Conservation (phyloP, 257 asterid species). For the Leonotis leonurus region DNA sequence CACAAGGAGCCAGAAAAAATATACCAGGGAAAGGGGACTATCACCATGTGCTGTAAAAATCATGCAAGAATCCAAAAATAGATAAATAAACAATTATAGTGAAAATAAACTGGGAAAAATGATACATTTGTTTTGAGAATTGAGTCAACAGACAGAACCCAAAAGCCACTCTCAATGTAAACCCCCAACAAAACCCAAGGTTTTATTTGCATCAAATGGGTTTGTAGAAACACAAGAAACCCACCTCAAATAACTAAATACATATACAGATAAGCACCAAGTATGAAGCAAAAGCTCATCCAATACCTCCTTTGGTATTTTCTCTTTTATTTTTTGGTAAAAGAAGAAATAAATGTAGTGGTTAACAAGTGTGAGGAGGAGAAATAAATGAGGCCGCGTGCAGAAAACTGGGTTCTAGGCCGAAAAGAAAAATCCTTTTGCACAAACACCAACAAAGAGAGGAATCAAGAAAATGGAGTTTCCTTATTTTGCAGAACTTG, state of each 20-base stretch:
- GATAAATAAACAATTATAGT: neutral
- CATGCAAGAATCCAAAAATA: conserved; percentile 18
- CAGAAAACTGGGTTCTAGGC: conserved; percentile 14
- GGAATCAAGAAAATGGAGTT: conserved; percentile 20
- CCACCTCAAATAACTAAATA: conserved; percentile 21
- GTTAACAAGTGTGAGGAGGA: neutral
- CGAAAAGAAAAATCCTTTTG: conserved; percentile 19
- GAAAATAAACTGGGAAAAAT: neutral
- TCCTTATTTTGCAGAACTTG: neutral
- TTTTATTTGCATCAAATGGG: conserved; percentile 11
- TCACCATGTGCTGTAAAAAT: conserved; percentile 25
- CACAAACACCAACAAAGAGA: conserved; percentile 39
- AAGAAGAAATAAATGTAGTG: neutral
- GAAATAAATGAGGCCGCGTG: conserved; percentile 34
- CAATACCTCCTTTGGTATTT: neutral
- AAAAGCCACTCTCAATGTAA: conserved; percentile 57
- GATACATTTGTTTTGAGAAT: neutral
- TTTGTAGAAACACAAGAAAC: conserved; percentile 22
- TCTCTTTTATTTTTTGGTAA: neutral
- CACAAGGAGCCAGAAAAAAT: conserved; percentile 5
- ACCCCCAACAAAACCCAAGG: conserved; percentile 42
- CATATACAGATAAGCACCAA: neutral
- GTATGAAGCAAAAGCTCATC: conserved; percentile 8
- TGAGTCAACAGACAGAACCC: conserved; percentile 53
- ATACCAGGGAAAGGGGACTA: conserved; percentile 13